Base-by-base conservation (phyloP, 148 eudicot species). In the Rhododendron kiyosumense region DNA sequence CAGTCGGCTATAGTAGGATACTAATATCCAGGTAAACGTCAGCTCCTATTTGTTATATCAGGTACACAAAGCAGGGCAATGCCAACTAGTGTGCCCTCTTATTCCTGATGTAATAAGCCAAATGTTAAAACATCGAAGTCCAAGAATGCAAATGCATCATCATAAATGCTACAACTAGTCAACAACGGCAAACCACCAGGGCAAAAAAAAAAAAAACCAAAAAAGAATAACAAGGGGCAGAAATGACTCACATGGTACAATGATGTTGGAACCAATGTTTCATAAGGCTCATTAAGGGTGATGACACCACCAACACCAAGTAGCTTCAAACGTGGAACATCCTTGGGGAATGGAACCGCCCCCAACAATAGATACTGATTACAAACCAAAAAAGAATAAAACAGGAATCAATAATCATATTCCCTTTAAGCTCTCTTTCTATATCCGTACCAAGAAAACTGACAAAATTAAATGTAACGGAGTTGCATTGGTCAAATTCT, bases 271-370 rank as follows among this genome's bases (percentile, higher is more conserved):
- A 95, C 98, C 91, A 95, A 86, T 28, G 98, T 95, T 88, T 95
- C 98, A 87, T 91, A 95, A 1, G 95, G 95, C 86, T 95, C 98
- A 74, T 91, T 95, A 30, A 95, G 95, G 32, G 98, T 95, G 83
- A 95, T 92, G 48, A 95, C 98, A 84, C 94, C 96, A 71, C 96
- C 90, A 87, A 95, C 98, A 88, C 96, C 96, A 85, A 92, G 92
- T 83, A 88, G 83, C 90, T 92, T 95, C 91, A 95, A 87, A 9
- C 87, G 87, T 8, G 89, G 90, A 52, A 95, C 96, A 87, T 95
- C 94, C 85, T 85, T 92, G 0, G 94, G 92, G 61, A 95, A 95
- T 82, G 98, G 98, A 86, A 95, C 98, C 4, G 96, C 98, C 28
- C 95, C 96, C 83, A 93, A 83, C 52, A 93, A 83, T 77, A 95